These are phyloP conservation scores for Umbelopsis ramanniana DNA, from an alignment of 192 early-diverging fungal species.

Conservation along the genomic window DNA sequence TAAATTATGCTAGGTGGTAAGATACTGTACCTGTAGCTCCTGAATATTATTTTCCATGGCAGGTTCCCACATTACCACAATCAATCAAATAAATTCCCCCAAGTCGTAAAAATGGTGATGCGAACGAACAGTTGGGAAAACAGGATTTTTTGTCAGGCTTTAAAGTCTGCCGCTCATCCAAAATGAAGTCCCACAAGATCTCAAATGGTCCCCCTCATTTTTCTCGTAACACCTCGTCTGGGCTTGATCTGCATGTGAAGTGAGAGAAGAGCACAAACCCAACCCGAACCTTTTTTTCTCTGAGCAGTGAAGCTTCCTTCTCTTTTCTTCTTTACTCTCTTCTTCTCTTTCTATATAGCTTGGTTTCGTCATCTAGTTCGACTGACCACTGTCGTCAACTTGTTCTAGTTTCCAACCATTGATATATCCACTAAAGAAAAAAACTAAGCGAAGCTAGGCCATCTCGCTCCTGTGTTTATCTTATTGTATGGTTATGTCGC, in stretches of 20 bases:
- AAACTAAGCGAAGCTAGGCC: background rate
- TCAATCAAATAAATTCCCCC: too few relatives aligned
- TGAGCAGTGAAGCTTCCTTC: background rate
- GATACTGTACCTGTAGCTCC: too few relatives aligned
- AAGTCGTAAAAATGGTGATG: too few relatives aligned
- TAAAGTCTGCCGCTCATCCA: background rate
- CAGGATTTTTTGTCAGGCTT: background rate
- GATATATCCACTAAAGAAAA: background rate
- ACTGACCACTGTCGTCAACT: background rate
- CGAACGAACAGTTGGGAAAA: too few relatives aligned
- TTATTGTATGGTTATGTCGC: background rate
- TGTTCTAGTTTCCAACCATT: background rate
- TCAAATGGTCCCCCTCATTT: background rate
- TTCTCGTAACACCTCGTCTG: constrained; percentile 9
- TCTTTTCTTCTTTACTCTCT: background rate
- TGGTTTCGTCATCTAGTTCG: background rate
- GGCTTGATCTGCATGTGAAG: constrained; percentile 24
- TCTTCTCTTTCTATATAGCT: background rate
- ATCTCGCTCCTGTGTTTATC: background rate
- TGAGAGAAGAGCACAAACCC: background rate
- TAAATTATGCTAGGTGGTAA: too few relatives aligned
- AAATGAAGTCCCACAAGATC: constrained; percentile 16
- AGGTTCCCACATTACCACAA: too few relatives aligned
- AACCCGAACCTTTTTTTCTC: background rate
- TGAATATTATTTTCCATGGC: too few relatives aligned